These are phyloP conservation scores for Erucastrum elatum DNA, from an alignment of 345 rosid species.

Conservation along the genomic window DNA sequence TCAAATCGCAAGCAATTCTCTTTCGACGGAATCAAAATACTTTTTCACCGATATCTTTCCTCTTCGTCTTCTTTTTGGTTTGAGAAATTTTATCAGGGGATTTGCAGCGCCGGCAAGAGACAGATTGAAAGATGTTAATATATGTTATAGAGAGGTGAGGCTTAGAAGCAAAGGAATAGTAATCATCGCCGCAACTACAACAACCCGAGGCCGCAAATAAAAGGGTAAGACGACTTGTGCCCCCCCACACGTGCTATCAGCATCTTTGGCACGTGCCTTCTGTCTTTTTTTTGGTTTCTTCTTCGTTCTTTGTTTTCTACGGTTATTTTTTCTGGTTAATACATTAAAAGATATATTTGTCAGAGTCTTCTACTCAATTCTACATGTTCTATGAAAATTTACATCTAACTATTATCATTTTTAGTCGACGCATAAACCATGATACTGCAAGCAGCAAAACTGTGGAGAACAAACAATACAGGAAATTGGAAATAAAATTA, in stretches of 20 bases:
- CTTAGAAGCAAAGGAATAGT: conserved; percentile 31
- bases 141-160: conserved; percentile 23
- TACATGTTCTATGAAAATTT: too few relatives aligned
- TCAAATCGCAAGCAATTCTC: conserved; percentile 6
- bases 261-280: conserved; percentile 43
- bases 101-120: conserved; percentile 46
- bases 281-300: too few relatives aligned
- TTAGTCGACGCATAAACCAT: neutral
- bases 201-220: conserved; percentile 23
- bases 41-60: neutral
- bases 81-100: conserved; percentile 18
- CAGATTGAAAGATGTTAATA: conserved; percentile 16
- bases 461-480: conserved; percentile 4
- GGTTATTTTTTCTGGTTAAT: too few relatives aligned
- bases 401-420: too few relatives aligned
- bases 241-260: conserved; percentile 35
- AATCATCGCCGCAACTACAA: conserved; percentile 35
- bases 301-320: too few relatives aligned
- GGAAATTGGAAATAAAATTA: neutral
- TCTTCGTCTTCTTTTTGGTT: neutral
- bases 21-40: neutral
- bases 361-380: too few relatives aligned
- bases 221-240: conserved; percentile 18
- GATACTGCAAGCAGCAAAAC: neutral
- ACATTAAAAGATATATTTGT: too few relatives aligned